phyloP scores from a whole-genome alignment of 1,139 yeast species.

The Candida freyschussii region DNA sequence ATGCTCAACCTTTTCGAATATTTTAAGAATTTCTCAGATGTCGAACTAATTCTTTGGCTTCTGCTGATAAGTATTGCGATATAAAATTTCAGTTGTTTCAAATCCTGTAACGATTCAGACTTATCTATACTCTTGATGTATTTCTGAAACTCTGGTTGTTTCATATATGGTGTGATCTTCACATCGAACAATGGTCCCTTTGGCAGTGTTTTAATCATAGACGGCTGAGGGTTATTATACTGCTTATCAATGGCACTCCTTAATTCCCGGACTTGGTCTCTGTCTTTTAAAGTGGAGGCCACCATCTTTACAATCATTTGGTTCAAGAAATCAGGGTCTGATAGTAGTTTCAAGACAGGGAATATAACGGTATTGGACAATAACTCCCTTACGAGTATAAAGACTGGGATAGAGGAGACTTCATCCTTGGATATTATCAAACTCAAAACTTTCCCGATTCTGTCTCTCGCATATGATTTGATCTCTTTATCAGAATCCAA shows the following conservation, averaged over 20 bases:
- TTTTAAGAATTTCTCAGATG: constrained; percentile 21
- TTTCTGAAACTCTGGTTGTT: constrained; percentile 37
- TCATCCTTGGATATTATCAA: constrained; percentile 47
- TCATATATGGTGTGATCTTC: constrained; percentile 30
- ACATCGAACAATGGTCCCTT: constrained; percentile 20
- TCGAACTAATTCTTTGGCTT: constrained; percentile 17
- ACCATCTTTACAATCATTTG: constrained; percentile 54
- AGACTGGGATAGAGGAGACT: constrained; percentile 43
- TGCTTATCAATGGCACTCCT: constrained; percentile 69
- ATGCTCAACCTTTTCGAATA: constrained; percentile 31
- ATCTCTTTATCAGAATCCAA: constrained; percentile 42
- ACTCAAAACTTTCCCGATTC: constrained; percentile 45
- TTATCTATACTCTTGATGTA: constrained; percentile 35
- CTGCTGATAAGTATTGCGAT: constrained; percentile 38
- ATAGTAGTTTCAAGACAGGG: constrained; percentile 52
- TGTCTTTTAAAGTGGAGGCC: constrained; percentile 65
- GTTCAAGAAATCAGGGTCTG: constrained; percentile 79
- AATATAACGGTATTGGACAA: constrained; percentile 49
- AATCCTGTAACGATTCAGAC: constrained; percentile 33
- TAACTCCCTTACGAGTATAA: constrained; percentile 56
- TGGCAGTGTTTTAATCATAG: constrained; percentile 2
- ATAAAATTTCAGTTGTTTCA: constrained; percentile 41
- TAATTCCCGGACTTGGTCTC: constrained; percentile 69
- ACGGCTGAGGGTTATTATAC: constrained; percentile 29
- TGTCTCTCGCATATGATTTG: constrained; percentile 46